phyloP scores from a whole-genome alignment of 2,329 filamentous ascomycete species.

The Penicillium sumatraense region DNA sequence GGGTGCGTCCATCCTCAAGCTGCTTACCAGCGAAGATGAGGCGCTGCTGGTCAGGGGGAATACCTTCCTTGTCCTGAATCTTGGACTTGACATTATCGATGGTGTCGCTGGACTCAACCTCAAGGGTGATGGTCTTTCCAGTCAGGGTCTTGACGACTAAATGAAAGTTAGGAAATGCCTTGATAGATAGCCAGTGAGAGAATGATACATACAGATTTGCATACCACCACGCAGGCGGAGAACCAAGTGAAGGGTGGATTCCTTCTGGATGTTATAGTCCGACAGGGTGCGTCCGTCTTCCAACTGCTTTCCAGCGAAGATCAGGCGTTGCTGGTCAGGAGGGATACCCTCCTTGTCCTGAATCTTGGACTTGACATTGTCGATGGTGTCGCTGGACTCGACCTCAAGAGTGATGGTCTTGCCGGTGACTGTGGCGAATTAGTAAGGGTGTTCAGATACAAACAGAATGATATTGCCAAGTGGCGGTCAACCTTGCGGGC shows the following conservation, averaged over 20 bases:
- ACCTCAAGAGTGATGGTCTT: constrained; percentile 60
- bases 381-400: constrained; percentile 53
- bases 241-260: constrained; percentile 73
- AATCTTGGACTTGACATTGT: constrained; percentile 64
- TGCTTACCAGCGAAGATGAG: constrained; percentile 97
- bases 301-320: constrained; percentile 63
- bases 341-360: constrained; percentile 65
- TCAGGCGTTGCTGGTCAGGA: constrained; percentile 62
- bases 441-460: neutral
- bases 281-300: constrained; percentile 61
- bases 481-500: neutral
- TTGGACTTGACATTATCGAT: constrained; percentile 97
- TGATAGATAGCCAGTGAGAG: neutral
- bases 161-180: constrained; percentile 18
- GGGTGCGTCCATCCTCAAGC: constrained; percentile 88
- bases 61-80: constrained; percentile 98
- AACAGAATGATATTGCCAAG: constrained; percentile 18
- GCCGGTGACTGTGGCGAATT: constrained; percentile 58
- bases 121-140: constrained; percentile 68
- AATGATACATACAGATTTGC: constrained; percentile 63
- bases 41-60: constrained; percentile 94
- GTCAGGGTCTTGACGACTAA: constrained; percentile 65
- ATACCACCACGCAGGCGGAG: constrained; percentile 71
- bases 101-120: constrained; percentile 76
- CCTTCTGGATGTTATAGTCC: constrained; percentile 63